Evolutionary conservation across 345 rosid species (phyloP).

Genomic region (Ailanthus altissimus): DNA sequence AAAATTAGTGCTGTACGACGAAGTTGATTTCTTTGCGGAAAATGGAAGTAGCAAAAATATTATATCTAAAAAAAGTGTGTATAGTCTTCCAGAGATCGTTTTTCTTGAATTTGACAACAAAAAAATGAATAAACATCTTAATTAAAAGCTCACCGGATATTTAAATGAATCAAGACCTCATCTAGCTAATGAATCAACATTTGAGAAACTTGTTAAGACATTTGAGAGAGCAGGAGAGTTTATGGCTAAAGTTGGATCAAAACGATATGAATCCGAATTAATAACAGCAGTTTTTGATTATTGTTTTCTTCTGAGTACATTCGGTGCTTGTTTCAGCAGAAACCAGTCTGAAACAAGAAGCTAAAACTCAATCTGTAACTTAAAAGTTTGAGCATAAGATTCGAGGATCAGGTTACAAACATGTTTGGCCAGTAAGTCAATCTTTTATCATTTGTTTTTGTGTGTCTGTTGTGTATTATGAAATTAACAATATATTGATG

Average conservation of each 20-base stretch:
- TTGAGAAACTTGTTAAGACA: slow-evolving; percentile 1
- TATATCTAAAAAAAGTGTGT: too few species aligned
- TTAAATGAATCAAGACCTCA: too few species aligned
- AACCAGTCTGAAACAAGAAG: slow-evolving; percentile 11
- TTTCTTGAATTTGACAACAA: too few species aligned
- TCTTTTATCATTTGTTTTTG: too few species aligned
- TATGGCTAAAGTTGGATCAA: slow-evolving; percentile 17
- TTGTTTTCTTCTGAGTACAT: slow-evolving; percentile 22
- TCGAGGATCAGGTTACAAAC: slow-evolving; percentile 28
- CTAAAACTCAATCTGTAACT: background rate
- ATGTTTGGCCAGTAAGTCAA: slow-evolving; percentile 43
- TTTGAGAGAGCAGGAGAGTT: too few species aligned
- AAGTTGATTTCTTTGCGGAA: too few species aligned
- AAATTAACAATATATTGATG: too few species aligned
- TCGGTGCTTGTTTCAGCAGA: slow-evolving; percentile 25
- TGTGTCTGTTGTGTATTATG: background rate
- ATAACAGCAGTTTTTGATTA: slow-evolving; percentile 13
- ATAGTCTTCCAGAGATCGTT: too few species aligned
- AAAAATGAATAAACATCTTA: too few species aligned
- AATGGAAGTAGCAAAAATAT: too few species aligned
- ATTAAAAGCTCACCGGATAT: too few species aligned
- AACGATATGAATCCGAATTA: slow-evolving; percentile 14
- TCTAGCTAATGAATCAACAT: background rate
- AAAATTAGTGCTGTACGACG: too few species aligned
- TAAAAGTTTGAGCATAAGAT: slow-evolving; percentile 1